A percentile compares a stretch with the other conserved stretches of the same genome.
These are phyloP conservation scores for Fusarium sp. DNA, from an alignment of 2,329 filamentous ascomycete species.

Conservation along the genomic window DNA sequence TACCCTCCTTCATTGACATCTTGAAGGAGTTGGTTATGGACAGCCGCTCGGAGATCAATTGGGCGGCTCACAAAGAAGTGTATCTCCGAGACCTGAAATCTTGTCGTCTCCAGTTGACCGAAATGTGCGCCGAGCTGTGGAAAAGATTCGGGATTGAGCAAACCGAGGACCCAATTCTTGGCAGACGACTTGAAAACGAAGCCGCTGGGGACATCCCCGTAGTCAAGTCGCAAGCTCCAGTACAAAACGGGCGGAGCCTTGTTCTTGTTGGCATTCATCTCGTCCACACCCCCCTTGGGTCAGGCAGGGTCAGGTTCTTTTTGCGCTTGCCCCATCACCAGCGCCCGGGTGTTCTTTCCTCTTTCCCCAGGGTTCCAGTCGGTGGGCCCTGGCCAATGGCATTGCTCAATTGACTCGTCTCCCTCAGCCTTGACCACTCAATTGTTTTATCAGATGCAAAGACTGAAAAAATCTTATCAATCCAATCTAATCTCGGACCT, in stretches of 20 bases:
- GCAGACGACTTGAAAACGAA: background rate
- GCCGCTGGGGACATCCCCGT: background rate
- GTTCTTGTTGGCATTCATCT: background rate
- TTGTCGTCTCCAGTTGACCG: background rate
- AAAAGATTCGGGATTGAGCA: background rate
- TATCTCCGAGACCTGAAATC: background rate
- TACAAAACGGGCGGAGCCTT: background rate
- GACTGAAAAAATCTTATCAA: conserved; percentile 41
- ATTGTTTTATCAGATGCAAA: conserved; percentile 34
- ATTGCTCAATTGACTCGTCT: conserved; percentile 16
- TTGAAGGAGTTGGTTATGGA: background rate
- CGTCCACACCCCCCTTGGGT: background rate
- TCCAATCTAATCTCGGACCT: conserved; percentile 45
- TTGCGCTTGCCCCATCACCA: background rate
- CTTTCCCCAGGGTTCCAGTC: conserved; percentile 11
- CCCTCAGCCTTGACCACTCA: conserved; percentile 15
- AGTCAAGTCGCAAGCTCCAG: background rate
- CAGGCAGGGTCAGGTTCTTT: background rate
- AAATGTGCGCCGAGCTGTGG: background rate
- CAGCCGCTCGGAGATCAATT: background rate
- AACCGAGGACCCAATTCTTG: background rate
- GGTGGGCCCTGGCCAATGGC: conserved; percentile 31
- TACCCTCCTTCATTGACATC: background rate
- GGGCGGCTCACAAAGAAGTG: background rate
- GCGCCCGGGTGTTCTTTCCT: conserved; percentile 12